phyloP scores from a whole-genome alignment of 2,329 filamentous ascomycete species.

The Monosporascus cannonballus region DNA sequence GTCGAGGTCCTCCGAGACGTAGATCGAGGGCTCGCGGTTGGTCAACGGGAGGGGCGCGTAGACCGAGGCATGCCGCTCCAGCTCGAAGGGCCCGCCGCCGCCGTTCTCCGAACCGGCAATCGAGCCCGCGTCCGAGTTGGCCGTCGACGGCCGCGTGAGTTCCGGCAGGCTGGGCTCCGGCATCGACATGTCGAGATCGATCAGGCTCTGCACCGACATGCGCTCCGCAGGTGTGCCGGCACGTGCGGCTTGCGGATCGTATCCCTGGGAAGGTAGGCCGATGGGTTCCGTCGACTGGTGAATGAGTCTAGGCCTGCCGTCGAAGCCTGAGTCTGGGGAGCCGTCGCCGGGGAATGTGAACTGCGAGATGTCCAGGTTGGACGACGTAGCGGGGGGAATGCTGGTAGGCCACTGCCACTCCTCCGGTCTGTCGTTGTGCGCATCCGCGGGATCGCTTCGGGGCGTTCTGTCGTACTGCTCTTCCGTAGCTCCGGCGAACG shows the following conservation, averaged over 20 bases:
- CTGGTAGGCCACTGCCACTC: conserved; percentile 56
- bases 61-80: conserved; percentile 56
- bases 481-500: conserved; percentile 36
- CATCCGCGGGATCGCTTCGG: conserved; percentile 52
- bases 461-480: conserved; percentile 41
- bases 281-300: conserved; percentile 48
- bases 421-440: conserved; percentile 44
- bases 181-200: conserved; percentile 50
- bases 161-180: conserved; percentile 44
- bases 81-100: conserved; percentile 52
- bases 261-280: conserved; percentile 31
- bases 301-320: conserved; percentile 37
- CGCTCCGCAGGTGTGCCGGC: conserved; percentile 29
- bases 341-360: conserved; percentile 39
- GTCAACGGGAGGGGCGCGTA: conserved; percentile 35
- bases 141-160: conserved; percentile 49
- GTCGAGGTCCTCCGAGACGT: conserved; percentile 53
- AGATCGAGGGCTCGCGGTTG: conserved; percentile 52
- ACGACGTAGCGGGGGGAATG: conserved; percentile 43
- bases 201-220: conserved; percentile 39
- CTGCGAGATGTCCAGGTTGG: conserved; percentile 45
- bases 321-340: conserved; percentile 20
- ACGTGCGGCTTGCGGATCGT: conserved; percentile 37
- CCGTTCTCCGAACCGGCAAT: conserved; percentile 51
- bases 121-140: conserved; percentile 52